Evolutionary conservation across 176 grass and related monocot genomes (phyloP), one percentile per base, ranked within the genome.

Genomic region (Chloris gayana): DNA sequence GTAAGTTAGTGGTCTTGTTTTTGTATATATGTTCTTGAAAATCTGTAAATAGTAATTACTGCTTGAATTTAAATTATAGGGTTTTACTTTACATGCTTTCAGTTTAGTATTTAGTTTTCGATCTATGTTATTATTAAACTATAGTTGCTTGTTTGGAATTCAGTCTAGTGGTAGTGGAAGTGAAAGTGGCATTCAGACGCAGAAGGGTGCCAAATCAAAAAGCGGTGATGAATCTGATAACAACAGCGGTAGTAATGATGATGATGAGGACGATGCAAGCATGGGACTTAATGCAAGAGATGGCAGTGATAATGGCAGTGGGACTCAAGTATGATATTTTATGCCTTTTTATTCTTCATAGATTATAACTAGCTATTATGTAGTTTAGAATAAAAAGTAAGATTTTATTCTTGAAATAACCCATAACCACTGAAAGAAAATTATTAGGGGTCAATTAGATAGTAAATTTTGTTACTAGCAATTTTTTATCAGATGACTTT

Each of bases 91-190:
- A 46, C 62, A 58, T 61, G 6, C 19, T 74, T 76, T 35, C 32
- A 47, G 35, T 37, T 60, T 75, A 50, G 26, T 85, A 58, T 77
- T 19, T 32, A 39, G 77, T 66, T 60, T 29, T 74, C 4, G 15
- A 7, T 61, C 24, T 83, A 6, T 83, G 9, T 18, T 27, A 60
- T 70, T 75, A 21, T 31, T 91, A 44, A 50, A 39, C 30, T 65
- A 17, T 22, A 81, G 7, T 77, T 81, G 10, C 25, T 68, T 83
- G 44, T 80, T 60, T 88, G 21, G 17, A 85, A 85, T 64, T 87
- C 89, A 97, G 94, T 92, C 91, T 29, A 92, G 91, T 74, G 91
- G 87, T 21, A 95, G 93, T 93, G 92, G 90, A 64, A 97, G 94
- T 56, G 92, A 92, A 90, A 97, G 91, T 90, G 94, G 87, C 29